Evolutionary conservation across 2,329 filamentous ascomycete species (phyloP).

Genomic region (Pseudogymnoascus sp.): DNA sequence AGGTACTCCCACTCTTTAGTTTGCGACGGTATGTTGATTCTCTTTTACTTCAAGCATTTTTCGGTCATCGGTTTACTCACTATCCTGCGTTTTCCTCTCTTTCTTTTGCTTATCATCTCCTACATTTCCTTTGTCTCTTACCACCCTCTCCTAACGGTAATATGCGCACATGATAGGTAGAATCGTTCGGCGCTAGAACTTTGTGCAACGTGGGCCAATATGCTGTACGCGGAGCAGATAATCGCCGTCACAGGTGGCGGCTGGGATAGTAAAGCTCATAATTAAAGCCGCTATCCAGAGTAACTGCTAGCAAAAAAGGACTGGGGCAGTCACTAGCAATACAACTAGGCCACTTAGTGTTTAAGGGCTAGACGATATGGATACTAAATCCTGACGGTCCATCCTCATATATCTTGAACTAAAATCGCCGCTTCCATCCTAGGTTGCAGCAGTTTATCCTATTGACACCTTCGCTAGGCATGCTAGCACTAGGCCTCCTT

Average conservation of each 20-base stretch:
- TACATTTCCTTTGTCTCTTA: background rate
- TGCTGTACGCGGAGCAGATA: conserved; percentile 31
- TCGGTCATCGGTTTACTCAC: background rate
- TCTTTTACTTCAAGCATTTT: background rate
- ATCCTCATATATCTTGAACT: conserved; percentile 24
- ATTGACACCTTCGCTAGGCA: conserved; percentile 13
- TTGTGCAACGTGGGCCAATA: conserved; percentile 21
- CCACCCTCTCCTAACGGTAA: conserved; percentile 28
- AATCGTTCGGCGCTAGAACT: conserved; percentile 18
- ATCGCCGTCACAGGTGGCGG: conserved; percentile 30
- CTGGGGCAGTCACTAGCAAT: background rate
- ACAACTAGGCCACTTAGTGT: conserved; percentile 13
- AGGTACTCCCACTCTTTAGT: background rate
- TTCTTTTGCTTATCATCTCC: background rate
- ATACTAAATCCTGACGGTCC: conserved; percentile 16
- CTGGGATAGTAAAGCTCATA: conserved; percentile 30
- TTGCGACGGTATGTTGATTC: background rate
- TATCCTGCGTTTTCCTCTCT: background rate
- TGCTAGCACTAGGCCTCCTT: conserved; percentile 17
- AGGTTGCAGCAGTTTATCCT: background rate
- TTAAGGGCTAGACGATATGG: conserved; percentile 19
- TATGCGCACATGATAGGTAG: conserved; percentile 32
- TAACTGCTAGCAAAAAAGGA: background rate
- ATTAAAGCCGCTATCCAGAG: conserved; percentile 10
- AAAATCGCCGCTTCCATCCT: conserved; percentile 12